These are phyloP conservation scores for Helotiales sp. DNA, from an alignment of 2,329 filamentous ascomycete species.

Conservation along the genomic window DNA sequence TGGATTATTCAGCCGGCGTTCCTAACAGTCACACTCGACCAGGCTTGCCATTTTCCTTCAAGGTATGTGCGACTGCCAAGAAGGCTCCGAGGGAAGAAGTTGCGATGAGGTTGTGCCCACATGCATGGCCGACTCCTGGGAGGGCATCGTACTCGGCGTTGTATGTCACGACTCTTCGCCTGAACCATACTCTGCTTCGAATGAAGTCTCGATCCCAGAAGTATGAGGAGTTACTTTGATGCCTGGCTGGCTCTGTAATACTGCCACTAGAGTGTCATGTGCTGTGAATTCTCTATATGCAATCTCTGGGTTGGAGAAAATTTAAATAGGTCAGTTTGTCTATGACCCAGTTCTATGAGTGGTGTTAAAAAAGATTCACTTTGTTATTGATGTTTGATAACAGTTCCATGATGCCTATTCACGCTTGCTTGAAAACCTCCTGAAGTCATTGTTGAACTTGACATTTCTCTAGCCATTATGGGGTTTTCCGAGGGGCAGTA, in stretches of 20 bases:
- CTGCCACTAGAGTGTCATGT: slow-evolving; percentile 53
- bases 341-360: not conserved
- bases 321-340: slow-evolving; percentile 38
- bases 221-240: slow-evolving; percentile 54
- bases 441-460: not conserved
- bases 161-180: slow-evolving; percentile 49
- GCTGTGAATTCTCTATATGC: slow-evolving; percentile 56
- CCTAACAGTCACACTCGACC: slow-evolving; percentile 40
- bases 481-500: no score
- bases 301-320: slow-evolving; percentile 54
- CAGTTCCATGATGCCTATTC: not conserved
- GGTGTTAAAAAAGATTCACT: not conserved
- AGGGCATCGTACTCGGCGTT: slow-evolving; percentile 55
- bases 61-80: slow-evolving; percentile 40
- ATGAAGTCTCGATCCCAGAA: slow-evolving; percentile 57
- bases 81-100: slow-evolving; percentile 45
- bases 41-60: slow-evolving; percentile 26
- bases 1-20: slow-evolving; percentile 32
- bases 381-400: slow-evolving; percentile 5
- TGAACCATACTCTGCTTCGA: slow-evolving; percentile 49
- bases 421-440: not conserved
- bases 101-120: slow-evolving; percentile 50
- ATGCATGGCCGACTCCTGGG: slow-evolving; percentile 48
- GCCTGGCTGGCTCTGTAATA: slow-evolving; percentile 49
- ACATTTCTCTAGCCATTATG: not conserved